Conservation (phyloP, 805 yeast species). For the Naumovozyma baii region DNA sequence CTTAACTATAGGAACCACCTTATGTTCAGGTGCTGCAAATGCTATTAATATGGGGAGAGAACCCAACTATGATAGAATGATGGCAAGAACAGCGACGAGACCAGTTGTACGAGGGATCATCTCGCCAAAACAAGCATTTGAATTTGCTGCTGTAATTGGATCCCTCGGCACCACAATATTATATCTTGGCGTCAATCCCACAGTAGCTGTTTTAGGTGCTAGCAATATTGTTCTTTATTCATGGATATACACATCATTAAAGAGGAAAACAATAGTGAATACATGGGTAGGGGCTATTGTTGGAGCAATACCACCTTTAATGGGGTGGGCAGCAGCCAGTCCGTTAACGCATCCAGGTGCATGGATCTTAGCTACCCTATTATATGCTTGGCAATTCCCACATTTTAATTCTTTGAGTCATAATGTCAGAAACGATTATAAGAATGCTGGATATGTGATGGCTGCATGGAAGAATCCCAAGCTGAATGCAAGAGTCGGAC, state of each 20-base stretch:
- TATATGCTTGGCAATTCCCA: constrained; percentile 98
- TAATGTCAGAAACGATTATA: constrained; percentile 78
- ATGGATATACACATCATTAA: constrained; percentile 85
- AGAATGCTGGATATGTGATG: constrained; percentile 95
- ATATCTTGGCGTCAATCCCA: constrained; percentile 73
- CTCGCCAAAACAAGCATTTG: constrained; percentile 65
- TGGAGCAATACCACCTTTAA: constrained; percentile 95
- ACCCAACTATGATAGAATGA: constrained; percentile 75
- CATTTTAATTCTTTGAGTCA: constrained; percentile 91
- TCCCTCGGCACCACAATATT: constrained; percentile 57
- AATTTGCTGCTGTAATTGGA: constrained; percentile 72
- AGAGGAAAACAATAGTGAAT: constrained; percentile 73
- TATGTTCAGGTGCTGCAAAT: constrained; percentile 89
- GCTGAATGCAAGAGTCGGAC: constrained; percentile 85
- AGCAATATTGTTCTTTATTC: constrained; percentile 74
- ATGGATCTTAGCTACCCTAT: constrained; percentile 82
- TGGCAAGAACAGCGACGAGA: constrained; percentile 80
- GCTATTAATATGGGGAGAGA: constrained; percentile 97
- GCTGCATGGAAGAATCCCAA: constrained; percentile 87
- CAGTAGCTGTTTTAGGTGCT: constrained; percentile 74
- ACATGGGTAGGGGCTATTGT: constrained; percentile 99
- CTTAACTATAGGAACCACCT: constrained; percentile 74
- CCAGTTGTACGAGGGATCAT: constrained; percentile 84
- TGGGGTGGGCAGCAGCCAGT: constrained; percentile 98
- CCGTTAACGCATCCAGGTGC: constrained; percentile 80